A percentile compares a stretch with the other conserved stretches of the same genome.
Evolutionary conservation across 2,329 filamentous ascomycete species (phyloP).

Genomic region (Bipolaris victoriae): DNA sequence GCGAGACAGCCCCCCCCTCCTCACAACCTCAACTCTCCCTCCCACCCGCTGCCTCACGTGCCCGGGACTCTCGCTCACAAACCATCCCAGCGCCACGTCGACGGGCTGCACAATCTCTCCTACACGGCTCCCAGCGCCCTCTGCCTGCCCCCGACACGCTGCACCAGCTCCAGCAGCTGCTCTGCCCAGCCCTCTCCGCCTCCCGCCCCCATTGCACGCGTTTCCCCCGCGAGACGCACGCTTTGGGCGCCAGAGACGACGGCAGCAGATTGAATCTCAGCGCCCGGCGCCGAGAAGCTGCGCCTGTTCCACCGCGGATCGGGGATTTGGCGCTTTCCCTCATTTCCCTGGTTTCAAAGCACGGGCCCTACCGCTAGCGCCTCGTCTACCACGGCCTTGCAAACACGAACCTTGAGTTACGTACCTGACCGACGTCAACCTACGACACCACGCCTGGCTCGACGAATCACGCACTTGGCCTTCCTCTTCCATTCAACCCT

Average conservation of each 20-base stretch:
- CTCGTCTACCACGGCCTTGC: conserved; percentile 17
- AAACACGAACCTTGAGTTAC: conserved; percentile 23
- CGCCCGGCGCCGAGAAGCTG: conserved; percentile 37
- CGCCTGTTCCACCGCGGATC: conserved; percentile 35
- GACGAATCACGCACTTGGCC: not conserved
- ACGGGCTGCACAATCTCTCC: conserved; percentile 28
- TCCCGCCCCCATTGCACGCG: conserved; percentile 18
- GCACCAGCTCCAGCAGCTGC: conserved; percentile 2
- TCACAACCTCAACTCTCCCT: conserved; percentile 4
- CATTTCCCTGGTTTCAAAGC: conserved; percentile 21
- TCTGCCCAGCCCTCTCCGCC: not conserved
- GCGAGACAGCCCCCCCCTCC: conserved; percentile 18
- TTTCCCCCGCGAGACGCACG: conserved; percentile 16
- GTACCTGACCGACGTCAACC: conserved; percentile 18
- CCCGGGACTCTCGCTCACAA: conserved; percentile 25
- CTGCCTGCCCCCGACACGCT: conserved; percentile 11
- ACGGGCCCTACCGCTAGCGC: conserved; percentile 24
- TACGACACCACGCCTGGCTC: conserved; percentile 3
- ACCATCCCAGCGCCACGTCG: conserved; percentile 43
- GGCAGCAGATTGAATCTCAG: conserved; percentile 39
- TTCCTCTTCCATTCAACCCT: not conserved
- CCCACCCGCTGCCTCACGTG: conserved; percentile 30
- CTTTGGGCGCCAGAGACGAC: conserved; percentile 21
- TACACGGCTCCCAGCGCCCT: conserved; percentile 11
- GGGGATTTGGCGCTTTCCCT: conserved; percentile 28